Conservation (phyloP, 2,329 filamentous ascomycete genomes). For the Bipolaris sorokiniana region DNA sequence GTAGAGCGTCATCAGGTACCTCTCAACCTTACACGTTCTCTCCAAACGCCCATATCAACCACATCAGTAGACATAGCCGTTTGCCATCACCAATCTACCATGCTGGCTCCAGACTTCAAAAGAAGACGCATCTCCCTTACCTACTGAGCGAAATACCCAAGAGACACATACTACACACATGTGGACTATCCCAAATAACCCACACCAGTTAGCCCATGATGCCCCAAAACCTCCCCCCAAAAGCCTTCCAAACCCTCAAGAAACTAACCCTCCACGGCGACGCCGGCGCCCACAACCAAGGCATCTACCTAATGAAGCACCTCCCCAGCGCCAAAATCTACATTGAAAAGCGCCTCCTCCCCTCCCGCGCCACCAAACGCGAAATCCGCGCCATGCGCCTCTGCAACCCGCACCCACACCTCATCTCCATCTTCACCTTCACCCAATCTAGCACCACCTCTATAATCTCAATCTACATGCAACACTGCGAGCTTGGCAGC, state of each 20-base stretch:
- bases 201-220: not conserved
- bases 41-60: not conserved
- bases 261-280: not conserved
- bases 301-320: conserved; percentile 1
- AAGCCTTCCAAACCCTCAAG: not conserved
- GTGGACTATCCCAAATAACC: not conserved
- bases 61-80: not conserved
- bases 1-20: not conserved
- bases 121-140: not conserved
- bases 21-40: not conserved
- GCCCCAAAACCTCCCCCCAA: not conserved
- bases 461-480: conserved; percentile 15
- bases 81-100: not conserved
- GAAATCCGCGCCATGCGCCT: not conserved
- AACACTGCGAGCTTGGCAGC: conserved; percentile 23
- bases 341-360: not conserved
- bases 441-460: not conserved
- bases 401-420: not conserved
- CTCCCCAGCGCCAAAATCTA: not conserved
- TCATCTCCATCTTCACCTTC: not conserved
- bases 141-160: not conserved
- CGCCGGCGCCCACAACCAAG: not conserved
- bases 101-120: not conserved
- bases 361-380: not conserved
- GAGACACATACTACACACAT: too few relatives aligned